A percentile compares a stretch with the other conserved stretches of the same genome.
These are phyloP conservation scores for Cymodocea nodosa DNA, from an alignment of 116 monocot species.

Conservation along the genomic window DNA sequence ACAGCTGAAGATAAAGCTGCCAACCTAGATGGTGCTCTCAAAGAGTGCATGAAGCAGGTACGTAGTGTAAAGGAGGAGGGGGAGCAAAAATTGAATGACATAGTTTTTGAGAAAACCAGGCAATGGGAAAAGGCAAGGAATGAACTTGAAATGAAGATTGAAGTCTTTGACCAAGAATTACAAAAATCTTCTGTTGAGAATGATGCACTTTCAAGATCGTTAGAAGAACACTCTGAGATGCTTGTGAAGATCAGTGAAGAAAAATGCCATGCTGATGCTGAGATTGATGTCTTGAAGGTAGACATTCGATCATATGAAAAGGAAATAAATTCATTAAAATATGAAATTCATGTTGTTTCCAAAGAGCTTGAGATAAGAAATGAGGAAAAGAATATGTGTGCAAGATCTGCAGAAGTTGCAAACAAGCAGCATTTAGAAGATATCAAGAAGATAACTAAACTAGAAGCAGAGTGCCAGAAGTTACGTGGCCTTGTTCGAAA, in stretches of 20 bases:
- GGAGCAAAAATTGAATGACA: conserved; percentile 66
- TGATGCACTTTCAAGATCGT: conserved; percentile 42
- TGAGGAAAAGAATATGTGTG: conserved; percentile 76
- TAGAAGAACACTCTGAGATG: conserved; percentile 45
- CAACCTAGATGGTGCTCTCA: conserved; percentile 65
- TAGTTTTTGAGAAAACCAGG: conserved; percentile 52
- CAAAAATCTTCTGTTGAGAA: conserved; percentile 51
- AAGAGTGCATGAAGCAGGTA: conserved; percentile 77
- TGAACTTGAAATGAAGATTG: conserved; percentile 45
- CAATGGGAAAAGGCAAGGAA: conserved; percentile 59
- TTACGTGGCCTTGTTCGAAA: conserved; percentile 71
- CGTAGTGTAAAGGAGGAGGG: conserved; percentile 65
- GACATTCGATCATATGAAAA: conserved; percentile 49
- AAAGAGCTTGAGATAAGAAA: conserved; percentile 74
- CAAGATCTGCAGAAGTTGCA: conserved; percentile 49
- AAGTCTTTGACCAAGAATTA: conserved; percentile 44
- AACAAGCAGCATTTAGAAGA: conserved; percentile 68
- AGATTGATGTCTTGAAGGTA: conserved; percentile 53
- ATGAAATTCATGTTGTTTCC: conserved; percentile 56
- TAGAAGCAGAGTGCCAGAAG: conserved; percentile 77
- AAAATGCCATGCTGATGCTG: conserved; percentile 55
- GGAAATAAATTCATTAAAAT: conserved; percentile 53
- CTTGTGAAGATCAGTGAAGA: conserved; percentile 59
- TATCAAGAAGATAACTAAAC: conserved; percentile 63
- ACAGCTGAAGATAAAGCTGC: conserved; percentile 47